phyloP scores from a whole-genome alignment of 257 asterid genomes.

The Ballota nigra region DNA sequence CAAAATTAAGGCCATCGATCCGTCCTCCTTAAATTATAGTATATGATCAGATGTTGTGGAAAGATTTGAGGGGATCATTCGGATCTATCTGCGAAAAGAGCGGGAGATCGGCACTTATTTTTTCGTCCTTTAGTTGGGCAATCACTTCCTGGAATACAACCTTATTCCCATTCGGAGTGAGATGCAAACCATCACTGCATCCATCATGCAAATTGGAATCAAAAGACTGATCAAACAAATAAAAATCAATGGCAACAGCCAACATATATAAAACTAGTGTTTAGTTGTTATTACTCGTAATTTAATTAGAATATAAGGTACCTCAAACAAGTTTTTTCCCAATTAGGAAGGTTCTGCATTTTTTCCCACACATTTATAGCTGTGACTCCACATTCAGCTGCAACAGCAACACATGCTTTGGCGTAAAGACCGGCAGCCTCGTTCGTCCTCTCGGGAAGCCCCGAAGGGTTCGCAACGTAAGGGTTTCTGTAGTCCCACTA shows the following conservation, averaged over 20 bases:
- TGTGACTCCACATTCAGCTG: conserved; percentile 56
- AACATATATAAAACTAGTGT: too few relatives aligned
- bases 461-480: conserved; percentile 37
- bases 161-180: conserved; percentile 47
- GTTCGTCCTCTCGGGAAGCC: conserved; percentile 81
- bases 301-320: conserved; percentile 15
- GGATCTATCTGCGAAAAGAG: conserved; percentile 43
- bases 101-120: conserved; percentile 43
- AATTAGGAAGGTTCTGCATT: conserved; percentile 67
- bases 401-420: conserved; percentile 62
- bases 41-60: too few relatives aligned
- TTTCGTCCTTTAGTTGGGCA: conserved; percentile 36
- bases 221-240: too few relatives aligned
- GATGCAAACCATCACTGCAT: conserved; percentile 85
- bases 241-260: too few relatives aligned
- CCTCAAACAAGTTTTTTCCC: conserved; percentile 68
- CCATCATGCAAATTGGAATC: too few relatives aligned
- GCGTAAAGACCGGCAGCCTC: conserved; percentile 76
- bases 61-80: conserved; percentile 61
- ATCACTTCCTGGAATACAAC: conserved; percentile 61
- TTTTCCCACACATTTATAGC: conserved; percentile 72
- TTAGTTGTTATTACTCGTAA: too few relatives aligned
- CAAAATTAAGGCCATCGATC: too few relatives aligned
- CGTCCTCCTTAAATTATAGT: too few relatives aligned
- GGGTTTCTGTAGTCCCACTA: conserved; percentile 38